Evolutionary conservation across 2,329 filamentous ascomycete genomes (phyloP).

Genomic region (Diaporthe amygdali): DNA sequence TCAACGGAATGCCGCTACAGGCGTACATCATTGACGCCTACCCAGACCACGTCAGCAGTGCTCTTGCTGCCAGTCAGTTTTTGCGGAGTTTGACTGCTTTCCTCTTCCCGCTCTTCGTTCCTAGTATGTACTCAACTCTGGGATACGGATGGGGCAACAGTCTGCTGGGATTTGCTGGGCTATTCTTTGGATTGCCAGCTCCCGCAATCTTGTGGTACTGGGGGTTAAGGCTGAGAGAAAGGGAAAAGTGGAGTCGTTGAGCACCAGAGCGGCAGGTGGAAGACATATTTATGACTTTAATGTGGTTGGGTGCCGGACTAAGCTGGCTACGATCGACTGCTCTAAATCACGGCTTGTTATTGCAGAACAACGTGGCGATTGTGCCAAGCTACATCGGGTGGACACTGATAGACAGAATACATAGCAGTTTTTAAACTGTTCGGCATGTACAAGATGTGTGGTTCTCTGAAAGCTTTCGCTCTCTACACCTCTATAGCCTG

Average conservation of each 20-base stretch:
- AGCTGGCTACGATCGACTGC: no score
- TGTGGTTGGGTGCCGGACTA: no score
- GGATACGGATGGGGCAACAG: slow-evolving; percentile 47
- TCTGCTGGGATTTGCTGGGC: slow-evolving; percentile 39
- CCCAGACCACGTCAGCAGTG: slow-evolving; percentile 50
- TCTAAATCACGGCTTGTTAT: no score
- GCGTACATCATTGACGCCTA: slow-evolving; percentile 53
- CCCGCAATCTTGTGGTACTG: slow-evolving; percentile 47
- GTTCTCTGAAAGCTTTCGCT: no score
- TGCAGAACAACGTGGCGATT: no score
- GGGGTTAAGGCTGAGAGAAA: slow-evolving; percentile 36
- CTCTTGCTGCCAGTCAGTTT: slow-evolving; percentile 52
- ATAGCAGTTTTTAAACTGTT: no score
- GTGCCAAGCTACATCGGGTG: no score
- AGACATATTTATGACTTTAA: no score
- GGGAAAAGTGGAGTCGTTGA: not conserved
- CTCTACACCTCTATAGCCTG: no score
- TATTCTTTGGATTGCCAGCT: slow-evolving; percentile 43
- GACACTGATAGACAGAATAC: no score
- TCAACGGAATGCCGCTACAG: slow-evolving; percentile 35
- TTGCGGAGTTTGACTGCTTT: slow-evolving; percentile 51
- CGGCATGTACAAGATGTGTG: no score
- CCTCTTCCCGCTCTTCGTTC: slow-evolving; percentile 54
- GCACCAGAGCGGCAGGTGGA: not conserved
- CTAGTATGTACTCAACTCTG: slow-evolving; percentile 41